phyloP scores from a whole-genome alignment of 2,329 filamentous ascomycete species.

The Rhynchosporium graminicola region DNA sequence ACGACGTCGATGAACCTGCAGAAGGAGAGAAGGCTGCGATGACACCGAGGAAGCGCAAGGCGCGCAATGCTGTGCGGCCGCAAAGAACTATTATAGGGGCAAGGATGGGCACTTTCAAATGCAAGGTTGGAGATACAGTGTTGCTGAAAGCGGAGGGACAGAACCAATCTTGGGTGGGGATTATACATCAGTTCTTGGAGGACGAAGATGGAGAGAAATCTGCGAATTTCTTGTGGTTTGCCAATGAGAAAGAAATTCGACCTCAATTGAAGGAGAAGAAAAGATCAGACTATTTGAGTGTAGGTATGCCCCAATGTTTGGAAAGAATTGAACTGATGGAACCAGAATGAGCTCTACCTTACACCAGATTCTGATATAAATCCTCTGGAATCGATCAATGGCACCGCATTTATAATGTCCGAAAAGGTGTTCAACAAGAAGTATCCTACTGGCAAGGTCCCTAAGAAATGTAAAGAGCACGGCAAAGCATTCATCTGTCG shows the following conservation, averaged over 20 bases:
- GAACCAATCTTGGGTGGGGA: slow-evolving; percentile 84
- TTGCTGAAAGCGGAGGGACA: slow-evolving; percentile 81
- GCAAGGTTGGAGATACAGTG: slow-evolving; percentile 78
- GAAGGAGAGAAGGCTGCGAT: slow-evolving; percentile 23
- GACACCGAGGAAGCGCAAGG: slow-evolving; percentile 27
- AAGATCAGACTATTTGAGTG: slow-evolving; percentile 72
- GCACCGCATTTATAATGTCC: slow-evolving; percentile 81
- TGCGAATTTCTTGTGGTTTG: slow-evolving; percentile 95
- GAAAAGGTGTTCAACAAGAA: slow-evolving; percentile 63
- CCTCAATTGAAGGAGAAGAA: slow-evolving; percentile 72
- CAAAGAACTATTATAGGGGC: slow-evolving; percentile 69
- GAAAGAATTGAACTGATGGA: neutral
- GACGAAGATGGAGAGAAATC: slow-evolving; percentile 75
- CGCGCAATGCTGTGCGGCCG: slow-evolving; percentile 36
- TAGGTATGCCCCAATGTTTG: slow-evolving; percentile 41
- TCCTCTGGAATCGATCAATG: slow-evolving; percentile 84
- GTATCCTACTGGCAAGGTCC: slow-evolving; percentile 75
- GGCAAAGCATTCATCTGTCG: slow-evolving; percentile 90
- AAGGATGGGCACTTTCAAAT: slow-evolving; percentile 74
- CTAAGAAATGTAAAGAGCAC: slow-evolving; percentile 70
- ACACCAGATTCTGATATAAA: slow-evolving; percentile 87
- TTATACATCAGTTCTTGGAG: slow-evolving; percentile 79
- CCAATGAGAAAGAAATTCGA: slow-evolving; percentile 83
- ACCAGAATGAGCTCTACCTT: slow-evolving; percentile 86
- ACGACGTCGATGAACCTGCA: slow-evolving; percentile 25